These are phyloP conservation scores for Akanthomyces lecanii DNA, from an alignment of 2,329 filamentous ascomycete genomes.

Conservation along the genomic window DNA sequence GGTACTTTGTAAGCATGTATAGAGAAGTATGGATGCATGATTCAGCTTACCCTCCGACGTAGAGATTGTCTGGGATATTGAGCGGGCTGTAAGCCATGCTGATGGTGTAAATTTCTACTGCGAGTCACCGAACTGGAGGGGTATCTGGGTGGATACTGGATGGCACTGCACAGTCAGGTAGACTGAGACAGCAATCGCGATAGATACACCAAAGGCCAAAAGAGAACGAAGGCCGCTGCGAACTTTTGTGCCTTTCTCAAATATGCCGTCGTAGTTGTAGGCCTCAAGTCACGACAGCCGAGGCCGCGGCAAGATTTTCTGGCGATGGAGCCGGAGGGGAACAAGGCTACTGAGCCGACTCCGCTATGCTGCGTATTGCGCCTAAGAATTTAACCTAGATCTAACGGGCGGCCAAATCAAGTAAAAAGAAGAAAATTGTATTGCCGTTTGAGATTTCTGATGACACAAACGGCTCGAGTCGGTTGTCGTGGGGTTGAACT, in stretches of 20 bases:
- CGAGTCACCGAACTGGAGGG: too few species aligned
- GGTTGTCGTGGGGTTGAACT: neutral
- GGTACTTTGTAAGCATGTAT: constrained; percentile 18
- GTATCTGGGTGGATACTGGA: too few species aligned
- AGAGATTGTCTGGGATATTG: constrained; percentile 16
- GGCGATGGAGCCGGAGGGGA: constrained; percentile 10
- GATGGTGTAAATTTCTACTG: neutral
- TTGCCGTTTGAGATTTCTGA: neutral
- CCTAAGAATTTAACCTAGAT: neutral
- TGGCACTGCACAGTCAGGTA: neutral
- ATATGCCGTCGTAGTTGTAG: neutral
- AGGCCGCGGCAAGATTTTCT: neutral
- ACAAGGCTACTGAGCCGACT: constrained; percentile 5
- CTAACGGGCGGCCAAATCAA: neutral
- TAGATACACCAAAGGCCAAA: too few species aligned
- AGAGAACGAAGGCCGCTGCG: too few species aligned
- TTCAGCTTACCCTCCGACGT: constrained; percentile 14
- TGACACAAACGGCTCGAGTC: neutral
- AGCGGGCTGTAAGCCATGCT: constrained; percentile 15
- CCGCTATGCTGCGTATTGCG: constrained; percentile 2
- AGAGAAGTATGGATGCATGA: neutral
- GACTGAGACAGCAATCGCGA: neutral
- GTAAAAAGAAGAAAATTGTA: neutral
- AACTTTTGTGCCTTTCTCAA: too few species aligned
- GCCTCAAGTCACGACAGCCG: neutral